A percentile compares a stretch with the other conserved stretches of the same genome.
phyloP scores from a whole-genome alignment of 176 grass and related monocot species.

The Sorghum bicolor region Sorghum_bicolor_NCBIv3 NC_012873.2:59064001-59064500 shows the following conservation, averaged over 20 bases:
- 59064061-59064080: neutral
- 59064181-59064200: neutral
- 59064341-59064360: neutral
- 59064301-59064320: neutral
- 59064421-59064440: neutral
- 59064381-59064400: neutral
- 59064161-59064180: neutral
- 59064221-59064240: neutral
- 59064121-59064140: neutral
- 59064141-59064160: neutral
- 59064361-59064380: neutral
- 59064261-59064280: neutral
- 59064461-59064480: slow-evolving; percentile 43
- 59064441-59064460: slow-evolving; percentile 21
- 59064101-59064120: neutral
- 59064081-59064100: neutral
- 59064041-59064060: neutral
- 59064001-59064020: slow-evolving; percentile 61
- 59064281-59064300: neutral
- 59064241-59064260: neutral
- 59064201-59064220: neutral
- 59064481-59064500: slow-evolving; percentile 51
- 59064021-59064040: neutral
- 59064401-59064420: neutral
- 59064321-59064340: neutral